Evolutionary conservation across 306 rosid species (phyloP), one percentile per base, ranked within the genome.

Genomic region (Fragaria iinumae): DNA sequence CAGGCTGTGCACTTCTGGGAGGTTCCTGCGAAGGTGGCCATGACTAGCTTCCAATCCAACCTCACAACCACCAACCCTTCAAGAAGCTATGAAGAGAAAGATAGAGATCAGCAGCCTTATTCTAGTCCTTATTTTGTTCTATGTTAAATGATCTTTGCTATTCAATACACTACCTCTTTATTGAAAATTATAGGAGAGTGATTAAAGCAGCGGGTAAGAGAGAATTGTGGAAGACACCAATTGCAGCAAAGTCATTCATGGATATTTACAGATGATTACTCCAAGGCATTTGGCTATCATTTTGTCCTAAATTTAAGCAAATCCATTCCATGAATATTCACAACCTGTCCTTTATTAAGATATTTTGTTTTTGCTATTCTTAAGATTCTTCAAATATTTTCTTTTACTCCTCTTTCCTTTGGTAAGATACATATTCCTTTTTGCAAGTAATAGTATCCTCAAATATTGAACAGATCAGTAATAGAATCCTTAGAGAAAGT

Each of bases 1-100:
- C 96, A 93, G 2, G 90, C 88, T 62, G 52, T 91, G 83, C 98
- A 91, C 60, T 91, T 91, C 27, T 93, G 97, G 53, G 88, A 83
- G 76, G 93, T 86, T 77, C 97, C 93, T 52, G 57, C 64, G 52
- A 91, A 93, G 74, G 81, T 80, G 23, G 93, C 89, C 97, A 88
- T 93, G 62, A 34, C 75, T 83, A 77, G 80, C 69, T 36, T 74
- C 63, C 69, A 75, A 56, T 20, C 45, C 71, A 32, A 49, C 38
- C 62, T n/a, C 57, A 59, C 53, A 47, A 29, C 60, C 23, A 74
- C 72, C 63, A 63, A 16, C 63, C 68, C 85, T 57, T 50, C 63
- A 52, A 32, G 32, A 52, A 72, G 17, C 29, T 32, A 72, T 4
- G 8, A 39, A 43, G 27, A 53, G 8, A 65, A 27, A 76, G 74